Percentiles rank a stretch among this genome's conserved stretches.
Conservation (phyloP, 2,329 filamentous ascomycete genomes). For the Aspergillus ochraceoroseus region DNA sequence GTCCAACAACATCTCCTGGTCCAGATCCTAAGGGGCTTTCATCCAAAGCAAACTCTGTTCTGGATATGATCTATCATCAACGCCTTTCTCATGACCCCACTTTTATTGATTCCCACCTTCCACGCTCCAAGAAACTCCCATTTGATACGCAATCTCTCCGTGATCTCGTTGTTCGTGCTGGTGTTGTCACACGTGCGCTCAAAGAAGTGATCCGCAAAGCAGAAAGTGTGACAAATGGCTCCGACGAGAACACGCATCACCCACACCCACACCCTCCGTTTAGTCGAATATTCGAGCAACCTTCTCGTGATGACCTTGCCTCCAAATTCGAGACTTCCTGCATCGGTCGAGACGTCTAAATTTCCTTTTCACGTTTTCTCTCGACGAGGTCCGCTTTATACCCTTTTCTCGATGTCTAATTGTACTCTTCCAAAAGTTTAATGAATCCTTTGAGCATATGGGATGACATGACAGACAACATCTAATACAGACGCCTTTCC, state of each 20-base stretch:
- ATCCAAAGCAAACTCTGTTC: constrained; percentile 57
- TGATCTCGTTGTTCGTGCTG: constrained; percentile 54
- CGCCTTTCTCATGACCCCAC: constrained; percentile 34
- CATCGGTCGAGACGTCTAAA: constrained; percentile 22
- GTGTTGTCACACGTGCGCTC: constrained; percentile 46
- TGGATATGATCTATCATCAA: constrained; percentile 55
- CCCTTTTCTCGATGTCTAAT: constrained; percentile 10
- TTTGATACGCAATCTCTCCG: constrained; percentile 62
- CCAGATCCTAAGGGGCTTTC: constrained; percentile 53
- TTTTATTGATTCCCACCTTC: constrained; percentile 22
- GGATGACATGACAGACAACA: constrained; percentile 14
- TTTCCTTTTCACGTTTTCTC: constrained; percentile 10
- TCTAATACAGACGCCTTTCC: constrained; percentile 9
- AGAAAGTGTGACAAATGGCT: constrained; percentile 40
- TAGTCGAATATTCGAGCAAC: constrained; percentile 46
- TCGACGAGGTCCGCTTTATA: constrained; percentile 12
- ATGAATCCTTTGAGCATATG: constrained; percentile 18
- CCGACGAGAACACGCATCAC: constrained; percentile 27
- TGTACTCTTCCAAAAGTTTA: constrained; percentile 18
- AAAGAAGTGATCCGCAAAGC: constrained; percentile 50
- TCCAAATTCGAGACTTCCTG: constrained; percentile 26
- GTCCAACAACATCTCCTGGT: constrained; percentile 29
- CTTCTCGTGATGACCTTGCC: constrained; percentile 33
- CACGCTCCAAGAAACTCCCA: constrained; percentile 52
- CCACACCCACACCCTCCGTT: constrained; percentile 46